These are phyloP conservation scores for Ceratorhiza oryzae-sativae DNA, from an alignment of 1,284 basidiomycete genomes.

Conservation along the genomic window DNA sequence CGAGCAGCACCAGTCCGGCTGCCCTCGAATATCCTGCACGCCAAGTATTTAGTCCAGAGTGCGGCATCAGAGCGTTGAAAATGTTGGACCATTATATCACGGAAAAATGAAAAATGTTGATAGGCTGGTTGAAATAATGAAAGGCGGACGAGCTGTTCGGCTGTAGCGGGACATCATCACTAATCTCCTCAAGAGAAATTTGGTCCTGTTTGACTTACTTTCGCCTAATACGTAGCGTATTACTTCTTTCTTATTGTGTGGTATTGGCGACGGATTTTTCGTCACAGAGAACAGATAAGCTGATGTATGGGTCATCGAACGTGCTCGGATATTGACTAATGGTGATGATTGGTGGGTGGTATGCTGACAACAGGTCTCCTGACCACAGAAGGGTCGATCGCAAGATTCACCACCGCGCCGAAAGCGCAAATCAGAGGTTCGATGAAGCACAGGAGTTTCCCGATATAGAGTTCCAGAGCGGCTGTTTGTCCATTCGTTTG, in stretches of 20 bases:
- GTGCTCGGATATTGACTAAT: too few species aligned
- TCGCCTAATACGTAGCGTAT: background rate
- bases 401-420: too few species aligned
- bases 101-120: background rate
- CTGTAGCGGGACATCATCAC: background rate
- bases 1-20: background rate
- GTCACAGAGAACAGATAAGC: too few species aligned
- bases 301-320: too few species aligned
- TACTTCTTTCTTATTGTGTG: background rate
- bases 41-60: background rate
- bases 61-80: background rate
- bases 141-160: background rate
- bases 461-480: too few species aligned
- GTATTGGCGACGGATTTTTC: too few species aligned
- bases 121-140: conserved; percentile 13
- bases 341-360: too few species aligned
- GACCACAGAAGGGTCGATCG: too few species aligned
- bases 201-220: background rate
- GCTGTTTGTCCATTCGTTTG: too few species aligned
- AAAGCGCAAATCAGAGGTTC: too few species aligned
- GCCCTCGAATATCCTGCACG: background rate
- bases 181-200: background rate
- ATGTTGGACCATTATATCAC: background rate
- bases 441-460: too few species aligned
- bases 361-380: too few species aligned